These are phyloP conservation scores for Inonotus obliquus DNA, from an alignment of 1,284 basidiomycete species.

Conservation along the genomic window DNA sequence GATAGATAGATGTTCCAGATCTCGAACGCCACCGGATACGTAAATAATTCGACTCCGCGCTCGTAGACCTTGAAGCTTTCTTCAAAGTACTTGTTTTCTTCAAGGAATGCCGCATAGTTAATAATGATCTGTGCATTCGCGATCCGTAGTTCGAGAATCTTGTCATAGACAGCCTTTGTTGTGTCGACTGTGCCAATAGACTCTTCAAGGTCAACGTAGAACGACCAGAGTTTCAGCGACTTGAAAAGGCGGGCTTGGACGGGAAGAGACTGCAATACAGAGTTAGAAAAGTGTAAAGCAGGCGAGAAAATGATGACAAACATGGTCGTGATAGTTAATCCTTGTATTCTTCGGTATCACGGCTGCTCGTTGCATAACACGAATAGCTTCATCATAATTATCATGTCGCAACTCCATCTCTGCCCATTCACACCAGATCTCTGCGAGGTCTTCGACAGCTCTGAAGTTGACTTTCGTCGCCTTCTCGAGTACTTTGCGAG, in stretches of 20 bases:
- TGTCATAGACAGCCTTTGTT: conserved; percentile 92
- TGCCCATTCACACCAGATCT: conserved; percentile 99
- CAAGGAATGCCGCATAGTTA: conserved; percentile 95
- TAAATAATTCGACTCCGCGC: conserved; percentile 95
- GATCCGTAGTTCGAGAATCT: conserved; percentile 94
- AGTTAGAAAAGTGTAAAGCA: conserved; percentile 15
- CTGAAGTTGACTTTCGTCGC: conserved; percentile 90
- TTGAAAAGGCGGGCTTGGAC: conserved; percentile 94
- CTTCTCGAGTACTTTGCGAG: conserved; percentile 90
- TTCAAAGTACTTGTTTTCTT: conserved; percentile 97
- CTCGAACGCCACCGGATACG: conserved; percentile 97
- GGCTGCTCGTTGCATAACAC: conserved; percentile 94
- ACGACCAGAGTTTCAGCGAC: conserved; percentile 97
- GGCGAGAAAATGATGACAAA: conserved; percentile 35
- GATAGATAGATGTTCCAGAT: conserved; percentile 99
- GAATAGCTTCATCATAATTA: conserved; percentile 95
- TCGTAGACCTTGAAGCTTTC: conserved; percentile 99
- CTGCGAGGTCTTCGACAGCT: conserved; percentile 95
- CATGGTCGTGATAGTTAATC: conserved; percentile 94
- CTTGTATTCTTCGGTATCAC: conserved; percentile 87
- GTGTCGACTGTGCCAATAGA: conserved; percentile 92
- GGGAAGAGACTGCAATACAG: conserved; percentile 56
- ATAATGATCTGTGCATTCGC: conserved; percentile 98
- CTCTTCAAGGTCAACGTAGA: conserved; percentile 97
- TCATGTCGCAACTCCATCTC: conserved; percentile 97